Evolutionary conservation across 352 stramenopile genomes (phyloP).

Genomic region (Phytophthora brassicae): DNA sequence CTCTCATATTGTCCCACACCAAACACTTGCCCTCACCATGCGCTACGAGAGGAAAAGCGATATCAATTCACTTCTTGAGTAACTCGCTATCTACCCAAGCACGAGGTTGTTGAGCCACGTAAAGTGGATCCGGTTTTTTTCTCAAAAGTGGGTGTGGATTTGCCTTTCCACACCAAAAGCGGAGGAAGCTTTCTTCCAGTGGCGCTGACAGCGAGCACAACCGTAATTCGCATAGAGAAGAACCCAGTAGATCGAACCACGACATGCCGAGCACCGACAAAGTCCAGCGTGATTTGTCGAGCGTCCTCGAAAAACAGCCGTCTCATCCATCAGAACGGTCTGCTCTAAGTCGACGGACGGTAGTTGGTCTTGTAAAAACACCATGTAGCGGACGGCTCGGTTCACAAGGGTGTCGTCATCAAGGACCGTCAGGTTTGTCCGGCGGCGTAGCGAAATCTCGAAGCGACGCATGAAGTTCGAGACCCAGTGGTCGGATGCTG

Average conservation of each 20-base stretch:
- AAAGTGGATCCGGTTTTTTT: neutral
- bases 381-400: no score
- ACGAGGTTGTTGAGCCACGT: conserved; percentile 2
- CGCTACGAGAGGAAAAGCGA: conserved; percentile 1
- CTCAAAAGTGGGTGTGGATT: neutral
- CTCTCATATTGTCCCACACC: neutral
- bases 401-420: no score
- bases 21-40: conserved; percentile 2
- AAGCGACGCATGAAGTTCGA: conserved; percentile 19
- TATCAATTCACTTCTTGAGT: conserved; percentile 4
- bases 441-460: conserved; percentile 16
- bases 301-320: conserved; percentile 27
- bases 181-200: conserved; percentile 13
- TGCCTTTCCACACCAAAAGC: conserved; percentile 11
- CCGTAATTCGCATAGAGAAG: conserved; percentile 28
- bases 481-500: no score
- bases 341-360: neutral
- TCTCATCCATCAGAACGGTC: conserved; percentile 29
- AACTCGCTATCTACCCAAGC: conserved; percentile 10
- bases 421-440: conserved; percentile 22
- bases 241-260: conserved; percentile 27
- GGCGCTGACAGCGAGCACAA: conserved; percentile 13
- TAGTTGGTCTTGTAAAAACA: no score
- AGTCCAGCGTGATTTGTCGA: conserved; percentile 13
- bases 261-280: conserved; percentile 17